These are phyloP conservation scores for Inga oerstediana DNA, from an alignment of 306 rosid genomes.

Conservation along the genomic window DNA sequence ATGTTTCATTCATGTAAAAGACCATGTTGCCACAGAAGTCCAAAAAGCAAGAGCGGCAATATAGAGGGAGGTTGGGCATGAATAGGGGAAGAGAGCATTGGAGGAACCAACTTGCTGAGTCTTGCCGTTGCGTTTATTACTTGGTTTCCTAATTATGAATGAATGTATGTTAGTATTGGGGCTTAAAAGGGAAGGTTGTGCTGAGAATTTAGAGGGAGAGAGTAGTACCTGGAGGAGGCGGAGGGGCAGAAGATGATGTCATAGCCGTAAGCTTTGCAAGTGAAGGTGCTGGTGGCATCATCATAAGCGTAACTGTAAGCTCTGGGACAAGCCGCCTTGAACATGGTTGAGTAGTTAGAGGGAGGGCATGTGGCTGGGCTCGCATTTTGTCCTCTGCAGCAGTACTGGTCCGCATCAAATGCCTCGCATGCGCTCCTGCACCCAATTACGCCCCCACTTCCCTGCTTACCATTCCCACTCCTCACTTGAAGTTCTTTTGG, in stretches of 20 bases:
- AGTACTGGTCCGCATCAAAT: conserved; percentile 79
- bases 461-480: conserved; percentile 48
- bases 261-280: conserved; percentile 88
- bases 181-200: not conserved
- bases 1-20: conserved; percentile 15
- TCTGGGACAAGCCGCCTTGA: conserved; percentile 87
- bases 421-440: conserved; percentile 95
- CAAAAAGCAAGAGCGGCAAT: conserved; percentile 24
- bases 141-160: conserved; percentile 45
- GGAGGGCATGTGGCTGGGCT: conserved; percentile 86
- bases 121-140: conserved; percentile 7
- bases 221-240: conserved; percentile 41
- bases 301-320: conserved; percentile 95
- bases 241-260: conserved; percentile 75
- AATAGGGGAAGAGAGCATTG: conserved; percentile 46
- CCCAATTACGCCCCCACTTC: conserved; percentile 59
- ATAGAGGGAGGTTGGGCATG: conserved; percentile 32
- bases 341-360: conserved; percentile 69
- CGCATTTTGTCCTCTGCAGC: conserved; percentile 84
- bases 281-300: conserved; percentile 87
- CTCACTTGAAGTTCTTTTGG: conserved; percentile 92
- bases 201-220: not conserved
- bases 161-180: conserved; percentile 7
- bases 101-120: conserved; percentile 57
- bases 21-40: not conserved